A percentile compares a stretch with the other conserved stretches of the same genome.
These are phyloP conservation scores for Fragilaria crotonensis DNA, from an alignment of 108 stramenopile genomes.

Conservation along the genomic window DNA sequence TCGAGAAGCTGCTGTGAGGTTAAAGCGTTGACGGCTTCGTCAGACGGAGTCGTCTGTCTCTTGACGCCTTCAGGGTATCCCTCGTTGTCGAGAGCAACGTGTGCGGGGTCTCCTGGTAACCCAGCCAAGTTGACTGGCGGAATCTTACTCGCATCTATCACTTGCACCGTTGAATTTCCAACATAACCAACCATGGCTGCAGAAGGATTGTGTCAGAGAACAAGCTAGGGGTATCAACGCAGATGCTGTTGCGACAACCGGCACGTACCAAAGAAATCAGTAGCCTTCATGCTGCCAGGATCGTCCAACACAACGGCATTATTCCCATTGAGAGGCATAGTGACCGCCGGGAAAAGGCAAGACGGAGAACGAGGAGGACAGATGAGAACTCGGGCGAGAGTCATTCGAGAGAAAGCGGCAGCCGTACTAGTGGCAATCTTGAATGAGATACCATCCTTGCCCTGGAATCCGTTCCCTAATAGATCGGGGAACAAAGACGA, in stretches of 20 bases:
- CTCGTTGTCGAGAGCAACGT: neutral
- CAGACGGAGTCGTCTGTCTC: neutral
- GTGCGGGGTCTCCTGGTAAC: too few species aligned
- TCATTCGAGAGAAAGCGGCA: neutral
- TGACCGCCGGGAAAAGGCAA: constrained; percentile 1
- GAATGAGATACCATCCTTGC: neutral
- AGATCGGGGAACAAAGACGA: neutral
- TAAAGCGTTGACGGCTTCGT: neutral
- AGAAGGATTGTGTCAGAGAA: too few species aligned
- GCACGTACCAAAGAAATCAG: neutral
- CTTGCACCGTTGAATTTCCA: neutral
- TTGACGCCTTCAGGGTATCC: neutral
- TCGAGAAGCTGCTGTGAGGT: neutral
- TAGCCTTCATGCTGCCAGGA: neutral
- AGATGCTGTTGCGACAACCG: too few species aligned
- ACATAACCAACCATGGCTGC: neutral
- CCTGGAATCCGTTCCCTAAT: neutral
- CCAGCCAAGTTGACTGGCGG: neutral
- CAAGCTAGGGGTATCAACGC: too few species aligned
- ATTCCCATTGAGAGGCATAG: neutral
- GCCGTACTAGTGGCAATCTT: constrained; percentile 1
- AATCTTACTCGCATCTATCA: neutral
- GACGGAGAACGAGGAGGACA: constrained; percentile 4
- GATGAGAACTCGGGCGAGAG: neutral
- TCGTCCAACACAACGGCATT: neutral